Percentiles rank a stretch among this genome's conserved stretches.
Conservation (phyloP, 768 basidiomycete species). For the Pleurotus giganteus region DNA sequence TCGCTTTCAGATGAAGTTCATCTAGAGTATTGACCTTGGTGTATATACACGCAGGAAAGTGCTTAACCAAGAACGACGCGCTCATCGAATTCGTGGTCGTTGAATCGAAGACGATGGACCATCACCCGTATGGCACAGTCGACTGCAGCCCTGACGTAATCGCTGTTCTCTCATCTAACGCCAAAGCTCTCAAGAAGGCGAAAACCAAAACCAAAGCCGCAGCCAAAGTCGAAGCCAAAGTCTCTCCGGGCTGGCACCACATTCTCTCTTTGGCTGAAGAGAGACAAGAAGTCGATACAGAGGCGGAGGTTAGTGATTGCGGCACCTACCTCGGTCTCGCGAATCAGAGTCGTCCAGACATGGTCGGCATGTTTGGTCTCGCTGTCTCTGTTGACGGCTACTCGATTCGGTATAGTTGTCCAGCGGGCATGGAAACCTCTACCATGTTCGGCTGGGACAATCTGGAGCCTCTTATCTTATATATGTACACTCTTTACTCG, state of each 20-base stretch:
- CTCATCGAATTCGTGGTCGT: too few relatives aligned
- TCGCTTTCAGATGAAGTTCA: too few relatives aligned
- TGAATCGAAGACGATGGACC: not conserved
- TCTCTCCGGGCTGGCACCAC: not conserved
- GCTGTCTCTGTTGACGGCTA: not conserved
- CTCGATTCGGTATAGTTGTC: not conserved
- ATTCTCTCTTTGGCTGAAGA: conserved; percentile 3
- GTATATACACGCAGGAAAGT: too few relatives aligned
- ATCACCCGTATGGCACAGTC: not conserved
- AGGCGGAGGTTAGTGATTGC: not conserved
- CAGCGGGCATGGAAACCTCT: conserved; percentile 1
- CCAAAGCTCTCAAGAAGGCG: not conserved
- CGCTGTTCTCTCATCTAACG: not conserved
- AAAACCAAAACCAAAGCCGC: too few relatives aligned
- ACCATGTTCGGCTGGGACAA: conserved; percentile 1
- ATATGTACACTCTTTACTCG: conserved; percentile 1
- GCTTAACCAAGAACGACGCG: too few relatives aligned
- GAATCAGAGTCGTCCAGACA: conserved; percentile 1
- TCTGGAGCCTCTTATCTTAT: not conserved
- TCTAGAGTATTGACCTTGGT: too few relatives aligned
- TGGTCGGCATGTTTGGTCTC: not conserved
- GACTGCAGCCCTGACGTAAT: not conserved
- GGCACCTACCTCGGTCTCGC: not conserved
- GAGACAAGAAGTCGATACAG: not conserved
- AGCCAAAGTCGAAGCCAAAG: too few relatives aligned